phyloP scores from a whole-genome alignment of 495 filamentous ascomycete species.

The Aspergillus nanangensis region DNA sequence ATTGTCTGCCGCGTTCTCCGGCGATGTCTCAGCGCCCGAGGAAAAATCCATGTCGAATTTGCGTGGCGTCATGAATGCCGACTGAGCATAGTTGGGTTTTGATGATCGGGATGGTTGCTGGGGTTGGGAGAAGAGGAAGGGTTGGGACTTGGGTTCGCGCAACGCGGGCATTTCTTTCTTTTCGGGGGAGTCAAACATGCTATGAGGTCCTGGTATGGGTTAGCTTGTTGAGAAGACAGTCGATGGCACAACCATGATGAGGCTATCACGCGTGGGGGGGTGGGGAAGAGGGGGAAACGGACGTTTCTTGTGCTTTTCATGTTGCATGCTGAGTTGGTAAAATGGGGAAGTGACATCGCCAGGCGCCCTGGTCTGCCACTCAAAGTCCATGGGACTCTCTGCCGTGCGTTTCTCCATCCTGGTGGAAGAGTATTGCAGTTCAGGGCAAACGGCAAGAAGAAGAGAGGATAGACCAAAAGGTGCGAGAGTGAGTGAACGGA shows the following conservation, averaged over 20 bases:
- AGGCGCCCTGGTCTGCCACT: constrained; percentile 56
- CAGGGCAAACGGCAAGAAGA: too few species aligned
- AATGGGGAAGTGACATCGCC: constrained; percentile 57
- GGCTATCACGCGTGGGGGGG: neutral
- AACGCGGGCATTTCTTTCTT: constrained; percentile 43
- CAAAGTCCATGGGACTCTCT: constrained; percentile 67
- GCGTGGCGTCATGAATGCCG: constrained; percentile 75
- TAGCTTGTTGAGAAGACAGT: constrained; percentile 3
- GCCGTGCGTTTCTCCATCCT: constrained; percentile 43
- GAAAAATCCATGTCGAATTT: constrained; percentile 68
- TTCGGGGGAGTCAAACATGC: constrained; percentile 46
- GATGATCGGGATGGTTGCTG: constrained; percentile 22
- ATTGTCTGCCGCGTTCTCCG: constrained; percentile 62
- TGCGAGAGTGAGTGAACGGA: too few species aligned
- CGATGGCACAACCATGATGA: neutral
- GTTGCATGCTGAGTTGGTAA: constrained; percentile 43
- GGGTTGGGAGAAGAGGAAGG: constrained; percentile 38
- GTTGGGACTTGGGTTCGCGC: constrained; percentile 45
- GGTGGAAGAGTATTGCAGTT: too few species aligned
- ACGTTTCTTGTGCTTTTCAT: constrained; percentile 49
- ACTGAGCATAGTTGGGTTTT: constrained; percentile 54
- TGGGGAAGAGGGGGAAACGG: constrained; percentile 22
- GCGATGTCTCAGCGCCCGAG: constrained; percentile 80
- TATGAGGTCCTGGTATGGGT: constrained; percentile 40
- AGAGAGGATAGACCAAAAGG: too few species aligned